Percentiles rank a stretch among this genome's conserved stretches.
Conservation (phyloP, 2,329 filamentous ascomycete genomes). For the Trichoderma pleuroti region DNA sequence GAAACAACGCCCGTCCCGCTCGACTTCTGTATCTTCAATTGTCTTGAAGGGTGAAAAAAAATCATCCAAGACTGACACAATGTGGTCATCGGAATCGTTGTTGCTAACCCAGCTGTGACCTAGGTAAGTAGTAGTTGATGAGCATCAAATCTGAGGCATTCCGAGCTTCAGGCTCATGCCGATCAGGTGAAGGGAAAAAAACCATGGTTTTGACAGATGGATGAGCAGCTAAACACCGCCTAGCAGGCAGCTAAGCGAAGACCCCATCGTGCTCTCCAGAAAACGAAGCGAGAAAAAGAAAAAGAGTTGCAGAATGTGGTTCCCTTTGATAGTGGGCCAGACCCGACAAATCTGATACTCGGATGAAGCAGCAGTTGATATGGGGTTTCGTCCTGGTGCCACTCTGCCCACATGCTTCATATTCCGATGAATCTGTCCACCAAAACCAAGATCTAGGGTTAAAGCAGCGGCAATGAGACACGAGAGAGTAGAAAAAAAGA, state of each 20-base stretch:
- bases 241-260: background rate
- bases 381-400: background rate
- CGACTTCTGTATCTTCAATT: background rate
- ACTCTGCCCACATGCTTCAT: background rate
- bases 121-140: background rate
- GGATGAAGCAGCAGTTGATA: conserved; percentile 2
- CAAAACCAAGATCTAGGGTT: background rate
- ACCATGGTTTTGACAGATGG: background rate
- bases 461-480: background rate
- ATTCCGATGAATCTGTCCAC: background rate
- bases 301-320: background rate
- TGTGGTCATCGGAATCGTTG: background rate
- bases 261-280: background rate
- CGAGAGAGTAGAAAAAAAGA: background rate
- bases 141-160: background rate
- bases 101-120: background rate
- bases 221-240: background rate
- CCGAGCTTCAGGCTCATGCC: background rate
- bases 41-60: background rate
- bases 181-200: background rate
- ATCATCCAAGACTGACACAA: background rate
- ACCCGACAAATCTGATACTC: background rate
- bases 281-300: background rate
- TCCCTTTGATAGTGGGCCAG: background rate
- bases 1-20: background rate